Conservation (phyloP, 768 basidiomycete species). For the Chiua virens region DNA sequence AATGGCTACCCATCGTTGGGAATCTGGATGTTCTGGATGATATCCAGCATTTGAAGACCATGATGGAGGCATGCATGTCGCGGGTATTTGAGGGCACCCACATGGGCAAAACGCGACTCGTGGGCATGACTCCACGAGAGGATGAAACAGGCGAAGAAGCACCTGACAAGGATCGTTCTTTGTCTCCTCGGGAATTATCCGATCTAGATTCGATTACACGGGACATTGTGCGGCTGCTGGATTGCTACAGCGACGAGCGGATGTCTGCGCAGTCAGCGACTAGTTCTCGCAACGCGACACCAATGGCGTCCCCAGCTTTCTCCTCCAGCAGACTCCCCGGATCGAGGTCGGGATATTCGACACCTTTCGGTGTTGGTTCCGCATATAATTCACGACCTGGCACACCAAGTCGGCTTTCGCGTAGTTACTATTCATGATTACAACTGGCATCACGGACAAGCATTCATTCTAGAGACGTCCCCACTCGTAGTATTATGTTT, state of each 20-base stretch:
- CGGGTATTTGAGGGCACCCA: constrained; percentile 87
- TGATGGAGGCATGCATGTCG: constrained; percentile 82
- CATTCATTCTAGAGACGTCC: constrained; percentile 10
- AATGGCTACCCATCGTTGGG: constrained; percentile 85
- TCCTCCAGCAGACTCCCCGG: constrained; percentile 39
- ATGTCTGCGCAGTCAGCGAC: constrained; percentile 53
- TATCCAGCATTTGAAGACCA: constrained; percentile 73
- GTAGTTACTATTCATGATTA: constrained; percentile 35
- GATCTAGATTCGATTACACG: constrained; percentile 75
- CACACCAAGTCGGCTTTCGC: constrained; percentile 59
- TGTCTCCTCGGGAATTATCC: constrained; percentile 67
- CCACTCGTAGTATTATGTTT: constrained; percentile 12
- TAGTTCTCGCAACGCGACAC: constrained; percentile 68
- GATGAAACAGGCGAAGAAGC: constrained; percentile 60
- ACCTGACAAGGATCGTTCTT: constrained; percentile 43
- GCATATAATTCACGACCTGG: constrained; percentile 56
- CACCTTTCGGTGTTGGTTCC: constrained; percentile 47
- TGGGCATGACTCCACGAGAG: constrained; percentile 38
- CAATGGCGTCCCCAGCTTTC: constrained; percentile 52
- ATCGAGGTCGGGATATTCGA: constrained; percentile 59
- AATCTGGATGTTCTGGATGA: constrained; percentile 75
- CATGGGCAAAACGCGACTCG: constrained; percentile 37
- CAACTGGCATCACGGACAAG: constrained; percentile 1
- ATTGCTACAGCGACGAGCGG: constrained; percentile 69
- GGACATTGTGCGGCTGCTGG: constrained; percentile 71